Conservation (phyloP, 805 yeast genomes). For the Wickerhamomyces silvicola region DNA sequence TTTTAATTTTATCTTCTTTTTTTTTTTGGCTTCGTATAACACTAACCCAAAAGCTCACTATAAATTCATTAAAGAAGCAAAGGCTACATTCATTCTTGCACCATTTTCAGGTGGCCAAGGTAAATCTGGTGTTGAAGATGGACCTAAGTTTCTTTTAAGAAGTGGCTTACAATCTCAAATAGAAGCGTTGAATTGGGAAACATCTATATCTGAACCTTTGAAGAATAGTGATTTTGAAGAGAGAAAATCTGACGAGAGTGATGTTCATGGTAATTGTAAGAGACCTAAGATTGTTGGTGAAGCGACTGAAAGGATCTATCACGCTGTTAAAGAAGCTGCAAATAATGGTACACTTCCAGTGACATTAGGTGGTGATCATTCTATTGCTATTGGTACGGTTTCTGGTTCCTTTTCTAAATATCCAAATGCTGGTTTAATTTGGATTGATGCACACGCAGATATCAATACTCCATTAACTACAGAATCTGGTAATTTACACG, state of each 20-base stretch:
- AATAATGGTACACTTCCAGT: conserved; percentile 53
- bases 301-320: conserved; percentile 58
- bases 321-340: conserved; percentile 50
- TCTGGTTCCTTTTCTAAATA: conserved; percentile 70
- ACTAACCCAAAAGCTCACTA: conserved; percentile 26
- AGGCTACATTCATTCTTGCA: conserved; percentile 71
- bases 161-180: conserved; percentile 65
- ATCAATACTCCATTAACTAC: conserved; percentile 84
- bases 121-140: conserved; percentile 87
- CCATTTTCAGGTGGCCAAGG: conserved; percentile 97
- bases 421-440: conserved; percentile 84
- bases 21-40: conserved; percentile 1
- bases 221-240: conserved; percentile 38
- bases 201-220: conserved; percentile 48
- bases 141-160: conserved; percentile 76
- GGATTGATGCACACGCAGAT: conserved; percentile 99
- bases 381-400: conserved; percentile 90
- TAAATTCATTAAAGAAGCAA: conserved; percentile 47
- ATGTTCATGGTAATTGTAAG: conserved; percentile 52
- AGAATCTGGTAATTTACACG: conserved; percentile 87
- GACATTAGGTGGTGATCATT: conserved; percentile 95
- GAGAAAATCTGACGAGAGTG: conserved; percentile 37
- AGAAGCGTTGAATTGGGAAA: conserved; percentile 66
- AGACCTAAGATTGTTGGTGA: conserved; percentile 74
- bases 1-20: background rate